phyloP scores from a whole-genome alignment of 177 flowering plant genomes.

The Telopea speciosissima region DNA sequence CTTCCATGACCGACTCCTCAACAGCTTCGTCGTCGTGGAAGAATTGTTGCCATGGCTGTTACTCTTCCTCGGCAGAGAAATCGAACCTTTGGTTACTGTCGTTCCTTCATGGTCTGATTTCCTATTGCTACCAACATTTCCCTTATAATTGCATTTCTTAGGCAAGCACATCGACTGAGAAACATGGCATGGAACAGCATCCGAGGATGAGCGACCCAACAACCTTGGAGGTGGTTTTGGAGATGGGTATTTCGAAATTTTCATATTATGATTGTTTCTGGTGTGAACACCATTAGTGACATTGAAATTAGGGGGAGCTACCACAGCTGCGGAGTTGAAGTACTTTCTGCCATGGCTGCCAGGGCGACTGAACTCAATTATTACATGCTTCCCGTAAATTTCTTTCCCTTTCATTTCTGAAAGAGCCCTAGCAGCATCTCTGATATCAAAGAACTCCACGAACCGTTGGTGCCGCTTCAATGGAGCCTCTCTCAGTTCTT shows the following conservation, averaged over 20 bases:
- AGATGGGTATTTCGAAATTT: constrained; percentile 1
- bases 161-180: not conserved
- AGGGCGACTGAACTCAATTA: constrained; percentile 79
- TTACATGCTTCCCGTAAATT: constrained; percentile 47
- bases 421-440: constrained; percentile 71
- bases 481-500: constrained; percentile 83
- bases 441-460: constrained; percentile 69
- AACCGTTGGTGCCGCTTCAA: constrained; percentile 58
- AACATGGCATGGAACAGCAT: constrained; percentile 6
- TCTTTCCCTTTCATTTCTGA: constrained; percentile 63
- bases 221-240: constrained; percentile 7
- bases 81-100: constrained; percentile 14
- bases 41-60: not conserved
- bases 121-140: constrained; percentile 1
- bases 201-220: constrained; percentile 4
- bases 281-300: not conserved
- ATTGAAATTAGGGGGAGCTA: not conserved
- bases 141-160: constrained; percentile 5
- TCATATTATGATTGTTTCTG: constrained; percentile 2
- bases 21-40: constrained; percentile 4
- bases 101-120: constrained; percentile 12
- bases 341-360: constrained; percentile 46
- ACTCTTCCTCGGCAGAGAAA: constrained; percentile 11
- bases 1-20: constrained; percentile 28
- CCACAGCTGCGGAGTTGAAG: constrained; percentile 3